Conservation (phyloP, 2,329 filamentous ascomycete genomes). For the Penicillium sumatraense region DNA sequence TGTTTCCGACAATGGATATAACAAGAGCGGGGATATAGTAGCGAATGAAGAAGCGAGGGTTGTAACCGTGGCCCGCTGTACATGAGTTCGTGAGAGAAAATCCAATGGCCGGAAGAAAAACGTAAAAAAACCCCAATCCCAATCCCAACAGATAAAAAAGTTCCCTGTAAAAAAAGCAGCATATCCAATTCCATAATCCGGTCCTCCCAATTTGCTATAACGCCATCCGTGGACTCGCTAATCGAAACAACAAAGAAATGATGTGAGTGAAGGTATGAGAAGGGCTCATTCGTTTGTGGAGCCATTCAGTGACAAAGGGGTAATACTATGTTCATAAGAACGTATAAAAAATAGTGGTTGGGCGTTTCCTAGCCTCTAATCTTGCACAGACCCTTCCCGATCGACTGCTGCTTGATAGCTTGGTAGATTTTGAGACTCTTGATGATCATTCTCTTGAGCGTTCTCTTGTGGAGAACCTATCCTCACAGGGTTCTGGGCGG, state of each 20-base stretch:
- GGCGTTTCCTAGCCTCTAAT: neutral
- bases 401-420: slow-evolving; percentile 27
- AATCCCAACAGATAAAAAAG: slow-evolving; percentile 1
- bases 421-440: slow-evolving; percentile 16
- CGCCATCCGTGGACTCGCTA: slow-evolving; percentile 30
- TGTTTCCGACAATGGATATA: slow-evolving; percentile 17
- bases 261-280: neutral
- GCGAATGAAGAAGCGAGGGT: slow-evolving; percentile 11
- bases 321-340: slow-evolving; percentile 20
- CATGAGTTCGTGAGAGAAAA: slow-evolving; percentile 17
- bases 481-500: slow-evolving; percentile 8
- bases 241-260: slow-evolving; percentile 23
- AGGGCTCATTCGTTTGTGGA: slow-evolving; percentile 1
- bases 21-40: slow-evolving; percentile 4
- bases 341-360: neutral
- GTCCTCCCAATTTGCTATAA: slow-evolving; percentile 18
- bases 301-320: neutral
- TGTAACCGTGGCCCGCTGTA: slow-evolving; percentile 12
- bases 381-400: slow-evolving; percentile 11
- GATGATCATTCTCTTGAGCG: neutral
- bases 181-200: slow-evolving; percentile 13
- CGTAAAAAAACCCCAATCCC: slow-evolving; percentile 7
- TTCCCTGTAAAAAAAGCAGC: slow-evolving; percentile 10
- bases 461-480: neutral
- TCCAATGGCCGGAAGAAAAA: slow-evolving; percentile 1